Percentiles rank a stretch among this genome's conserved stretches.
These are phyloP conservation scores for Marasmius sp. DNA, from an alignment of 1,284 basidiomycete species.

Conservation along the genomic window DNA sequence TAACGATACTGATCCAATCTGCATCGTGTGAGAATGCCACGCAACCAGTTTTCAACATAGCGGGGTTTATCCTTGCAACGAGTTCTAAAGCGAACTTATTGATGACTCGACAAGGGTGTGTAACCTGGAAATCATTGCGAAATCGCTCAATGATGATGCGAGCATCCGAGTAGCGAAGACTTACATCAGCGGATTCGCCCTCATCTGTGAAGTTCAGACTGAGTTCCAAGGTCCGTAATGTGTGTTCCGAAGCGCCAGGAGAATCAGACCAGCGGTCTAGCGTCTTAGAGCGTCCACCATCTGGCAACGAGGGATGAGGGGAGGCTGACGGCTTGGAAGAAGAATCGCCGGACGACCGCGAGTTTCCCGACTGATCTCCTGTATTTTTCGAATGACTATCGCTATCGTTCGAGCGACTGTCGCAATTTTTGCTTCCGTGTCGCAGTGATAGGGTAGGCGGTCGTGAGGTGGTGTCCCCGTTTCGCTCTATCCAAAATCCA, in stretches of 20 bases:
- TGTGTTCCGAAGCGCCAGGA: no score
- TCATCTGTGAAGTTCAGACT: no score
- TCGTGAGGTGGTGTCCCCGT: neutral
- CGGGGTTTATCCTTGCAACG: constrained; percentile 1
- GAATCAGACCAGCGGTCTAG: no score
- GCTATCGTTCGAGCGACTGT: neutral
- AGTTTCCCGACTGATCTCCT: neutral
- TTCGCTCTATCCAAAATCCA: constrained; percentile 12
- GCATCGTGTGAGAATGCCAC: constrained; percentile 12
- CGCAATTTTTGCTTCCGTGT: neutral
- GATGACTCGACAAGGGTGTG: constrained; percentile 10
- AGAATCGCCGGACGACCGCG: neutral
- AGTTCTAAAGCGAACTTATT: constrained; percentile 5
- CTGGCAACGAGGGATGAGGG: no score
- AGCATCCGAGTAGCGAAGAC: neutral
- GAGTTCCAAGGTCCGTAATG: no score
- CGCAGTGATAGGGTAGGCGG: neutral
- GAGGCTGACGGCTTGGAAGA: neutral
- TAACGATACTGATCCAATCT: constrained; percentile 8
- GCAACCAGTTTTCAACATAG: neutral
- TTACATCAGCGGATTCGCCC: no score
- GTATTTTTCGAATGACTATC: neutral
- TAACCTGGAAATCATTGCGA: neutral
- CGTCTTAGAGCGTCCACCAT: no score
- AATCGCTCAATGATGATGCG: neutral